phyloP scores from a whole-genome alignment of 257 asterid genomes.

The Plantago major region DNA sequence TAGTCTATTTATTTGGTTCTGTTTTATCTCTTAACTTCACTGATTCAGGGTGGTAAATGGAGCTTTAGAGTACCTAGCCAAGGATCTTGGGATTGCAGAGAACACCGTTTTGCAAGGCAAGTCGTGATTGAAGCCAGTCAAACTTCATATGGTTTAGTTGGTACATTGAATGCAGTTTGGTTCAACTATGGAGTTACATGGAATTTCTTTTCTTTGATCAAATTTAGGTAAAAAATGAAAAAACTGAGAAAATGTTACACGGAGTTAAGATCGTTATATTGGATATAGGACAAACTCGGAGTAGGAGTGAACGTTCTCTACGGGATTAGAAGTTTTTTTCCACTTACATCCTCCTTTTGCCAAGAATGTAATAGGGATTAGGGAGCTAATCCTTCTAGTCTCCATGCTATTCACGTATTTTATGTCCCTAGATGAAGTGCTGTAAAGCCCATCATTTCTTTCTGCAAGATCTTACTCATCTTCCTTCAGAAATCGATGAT shows the following conservation, averaged over 20 bases:
- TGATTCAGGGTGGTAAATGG: conserved; percentile 89
- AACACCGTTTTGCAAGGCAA: conserved; percentile 79
- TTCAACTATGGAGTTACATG: neutral
- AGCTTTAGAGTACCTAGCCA: conserved; percentile 82
- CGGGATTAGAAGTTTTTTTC: neutral
- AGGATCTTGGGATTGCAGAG: conserved; percentile 81
- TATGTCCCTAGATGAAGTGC: neutral
- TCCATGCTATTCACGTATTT: neutral
- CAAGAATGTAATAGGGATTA: conserved; percentile 2
- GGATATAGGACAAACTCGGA: neutral
- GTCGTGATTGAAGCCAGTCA: conserved; percentile 20
- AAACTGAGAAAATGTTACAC: neutral
- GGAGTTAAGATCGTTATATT: neutral
- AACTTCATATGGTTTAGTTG: conserved; percentile 4
- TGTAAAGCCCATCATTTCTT: neutral
- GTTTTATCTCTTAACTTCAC: conserved; percentile 11
- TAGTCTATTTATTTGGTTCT: neutral
- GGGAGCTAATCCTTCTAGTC: neutral
- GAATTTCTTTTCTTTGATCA: neutral
- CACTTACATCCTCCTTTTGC: neutral
- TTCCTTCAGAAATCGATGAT: neutral
- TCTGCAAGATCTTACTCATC: conserved; percentile 3
- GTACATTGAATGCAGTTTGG: conserved; percentile 2
- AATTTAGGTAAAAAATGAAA: neutral
- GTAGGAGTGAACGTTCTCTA: neutral